These are phyloP conservation scores for Puccinia coronata DNA, from an alignment of 1,284 basidiomycete genomes.

Conservation along the genomic window DNA sequence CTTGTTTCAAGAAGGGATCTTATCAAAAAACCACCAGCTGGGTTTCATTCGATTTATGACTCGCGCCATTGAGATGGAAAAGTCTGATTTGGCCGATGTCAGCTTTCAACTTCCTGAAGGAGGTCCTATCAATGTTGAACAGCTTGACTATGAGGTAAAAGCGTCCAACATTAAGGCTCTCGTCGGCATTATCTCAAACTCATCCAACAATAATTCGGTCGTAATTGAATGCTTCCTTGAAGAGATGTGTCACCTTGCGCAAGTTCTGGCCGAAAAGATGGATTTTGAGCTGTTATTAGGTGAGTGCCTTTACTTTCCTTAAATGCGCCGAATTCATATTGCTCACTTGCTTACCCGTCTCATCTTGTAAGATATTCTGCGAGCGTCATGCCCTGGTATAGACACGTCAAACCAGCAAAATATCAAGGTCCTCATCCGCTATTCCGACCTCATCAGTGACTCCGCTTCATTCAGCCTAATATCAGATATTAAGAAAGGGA, in stretches of 20 bases:
- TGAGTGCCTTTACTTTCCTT: conserved; percentile 13
- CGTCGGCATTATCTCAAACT: conserved; percentile 22
- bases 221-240: conserved; percentile 28
- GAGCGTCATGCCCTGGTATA: conserved; percentile 8
- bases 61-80: conserved; percentile 35
- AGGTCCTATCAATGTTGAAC: neutral
- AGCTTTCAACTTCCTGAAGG: neutral
- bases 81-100: neutral
- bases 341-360: neutral
- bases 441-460: conserved; percentile 24
- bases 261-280: neutral
- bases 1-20: neutral
- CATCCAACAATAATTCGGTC: neutral
- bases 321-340: neutral
- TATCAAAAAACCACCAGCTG: neutral
- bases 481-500: neutral
- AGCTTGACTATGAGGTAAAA: conserved; percentile 25
- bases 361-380: conserved; percentile 22
- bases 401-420: neutral
- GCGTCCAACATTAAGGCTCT: conserved; percentile 16
- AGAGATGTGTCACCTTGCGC: conserved; percentile 16
- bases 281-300: conserved; percentile 25
- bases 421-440: conserved; percentile 25
- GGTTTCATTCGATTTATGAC: conserved; percentile 24
- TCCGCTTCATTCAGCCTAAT: neutral